Conservation (phyloP, 2,329 filamentous ascomycete species). For the Neopestalotiopsis clavispora region DNA sequence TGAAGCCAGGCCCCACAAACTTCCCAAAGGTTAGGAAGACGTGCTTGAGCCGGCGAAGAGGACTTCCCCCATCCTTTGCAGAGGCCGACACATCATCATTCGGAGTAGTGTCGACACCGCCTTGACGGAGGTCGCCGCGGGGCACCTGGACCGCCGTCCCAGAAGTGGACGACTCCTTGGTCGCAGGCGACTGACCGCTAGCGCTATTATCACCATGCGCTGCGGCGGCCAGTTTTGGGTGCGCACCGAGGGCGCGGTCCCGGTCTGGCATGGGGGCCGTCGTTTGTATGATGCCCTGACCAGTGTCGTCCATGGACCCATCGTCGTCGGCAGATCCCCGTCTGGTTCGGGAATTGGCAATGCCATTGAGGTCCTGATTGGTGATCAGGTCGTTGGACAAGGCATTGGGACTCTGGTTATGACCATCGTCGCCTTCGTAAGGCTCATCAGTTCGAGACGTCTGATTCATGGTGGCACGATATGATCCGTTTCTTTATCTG, state of each 20-base stretch:
- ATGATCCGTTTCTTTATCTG: background rate
- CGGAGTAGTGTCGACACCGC: slow-evolving; percentile 8
- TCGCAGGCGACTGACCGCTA: slow-evolving; percentile 28
- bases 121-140: slow-evolving; percentile 19
- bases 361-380: slow-evolving; percentile 58
- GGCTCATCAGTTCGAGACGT: slow-evolving; percentile 45
- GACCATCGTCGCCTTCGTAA: slow-evolving; percentile 41
- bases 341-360: slow-evolving; percentile 47
- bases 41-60: slow-evolving; percentile 26
- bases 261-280: slow-evolving; percentile 24
- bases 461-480: slow-evolving; percentile 32
- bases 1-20: slow-evolving; percentile 72
- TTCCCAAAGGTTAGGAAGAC: slow-evolving; percentile 52
- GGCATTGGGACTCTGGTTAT: slow-evolving; percentile 60
- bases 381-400: slow-evolving; percentile 62
- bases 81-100: slow-evolving; percentile 5
- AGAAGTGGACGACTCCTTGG: slow-evolving; percentile 17
- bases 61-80: slow-evolving; percentile 20
- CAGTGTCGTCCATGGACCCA: slow-evolving; percentile 33
- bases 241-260: slow-evolving; percentile 17
- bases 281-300: slow-evolving; percentile 30
- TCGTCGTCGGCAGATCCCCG: slow-evolving; percentile 27
- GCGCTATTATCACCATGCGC: slow-evolving; percentile 23
- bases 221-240: slow-evolving; percentile 26
- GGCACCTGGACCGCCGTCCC: slow-evolving; percentile 21